Conservation (phyloP, 345 rosid species). For the Toxicodendron radicans region DNA sequence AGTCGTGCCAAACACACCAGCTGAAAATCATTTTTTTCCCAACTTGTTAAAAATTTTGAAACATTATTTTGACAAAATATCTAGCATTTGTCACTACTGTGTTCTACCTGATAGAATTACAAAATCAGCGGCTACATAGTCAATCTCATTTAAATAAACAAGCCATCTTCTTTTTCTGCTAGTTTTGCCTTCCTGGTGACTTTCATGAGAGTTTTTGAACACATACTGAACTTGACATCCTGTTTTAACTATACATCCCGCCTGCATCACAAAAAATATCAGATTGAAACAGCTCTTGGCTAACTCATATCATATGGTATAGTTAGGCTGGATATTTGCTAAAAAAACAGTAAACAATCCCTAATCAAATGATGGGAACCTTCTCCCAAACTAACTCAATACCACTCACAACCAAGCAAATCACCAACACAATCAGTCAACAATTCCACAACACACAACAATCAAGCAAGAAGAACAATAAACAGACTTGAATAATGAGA, state of each 20-base stretch:
- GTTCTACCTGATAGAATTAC: conserved; percentile 41
- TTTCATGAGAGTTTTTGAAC: conserved; percentile 27
- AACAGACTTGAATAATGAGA: too few species aligned
- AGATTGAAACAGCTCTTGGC: too few species aligned
- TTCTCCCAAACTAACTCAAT: too few species aligned
- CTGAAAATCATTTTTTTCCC: conserved; percentile 15
- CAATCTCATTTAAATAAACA: conserved; percentile 41
- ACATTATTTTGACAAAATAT: neutral
- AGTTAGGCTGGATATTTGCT: too few species aligned
- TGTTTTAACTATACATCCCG: conserved; percentile 39
- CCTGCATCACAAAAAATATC: conserved; percentile 30
- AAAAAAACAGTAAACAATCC: too few species aligned
- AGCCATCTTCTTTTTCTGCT: conserved; percentile 34
- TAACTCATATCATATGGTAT: too few species aligned
- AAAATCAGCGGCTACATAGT: conserved; percentile 38
- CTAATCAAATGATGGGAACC: too few species aligned
- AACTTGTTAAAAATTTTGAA: neutral
- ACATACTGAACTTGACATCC: conserved; percentile 34
- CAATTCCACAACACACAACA: too few species aligned
- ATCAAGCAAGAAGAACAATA: too few species aligned
- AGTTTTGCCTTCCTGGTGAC: conserved; percentile 13
- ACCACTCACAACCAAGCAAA: too few species aligned
- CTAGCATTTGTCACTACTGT: neutral
- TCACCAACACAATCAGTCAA: too few species aligned
- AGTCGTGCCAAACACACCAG: conserved; percentile 49